Conservation (phyloP, 176 grass and related monocot genomes). For the Triticum monococcum region DNA sequence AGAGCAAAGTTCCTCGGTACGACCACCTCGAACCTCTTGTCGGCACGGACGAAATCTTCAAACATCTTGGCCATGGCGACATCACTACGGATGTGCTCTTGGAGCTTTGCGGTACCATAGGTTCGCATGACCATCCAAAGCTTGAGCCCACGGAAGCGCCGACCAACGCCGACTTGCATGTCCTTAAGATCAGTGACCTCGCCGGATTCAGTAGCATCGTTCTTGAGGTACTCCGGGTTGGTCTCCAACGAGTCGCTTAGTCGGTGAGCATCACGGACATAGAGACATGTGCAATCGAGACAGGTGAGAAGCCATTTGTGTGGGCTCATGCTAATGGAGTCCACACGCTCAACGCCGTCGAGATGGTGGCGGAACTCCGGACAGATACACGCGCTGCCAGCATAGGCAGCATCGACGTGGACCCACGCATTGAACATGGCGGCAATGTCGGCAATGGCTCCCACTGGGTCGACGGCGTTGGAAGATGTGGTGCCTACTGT, state of each 20-base stretch:
- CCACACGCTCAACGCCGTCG: not conserved
- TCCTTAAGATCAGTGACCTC: conserved; percentile 1
- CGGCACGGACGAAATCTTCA: not conserved
- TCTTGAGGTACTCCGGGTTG: conserved; percentile 1
- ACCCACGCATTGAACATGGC: not conserved
- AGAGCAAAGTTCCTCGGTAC: not conserved
- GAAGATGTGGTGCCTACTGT: not conserved
- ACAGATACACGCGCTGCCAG: not conserved
- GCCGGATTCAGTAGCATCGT: not conserved
- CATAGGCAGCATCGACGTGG: not conserved
- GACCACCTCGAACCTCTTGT: not conserved
- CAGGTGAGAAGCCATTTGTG: not conserved
- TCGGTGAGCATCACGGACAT: not conserved
- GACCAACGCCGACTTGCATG: not conserved
- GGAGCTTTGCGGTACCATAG: conserved; percentile 3
- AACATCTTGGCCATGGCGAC: not conserved
- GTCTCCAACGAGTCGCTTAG: not conserved
- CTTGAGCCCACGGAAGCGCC: not conserved
- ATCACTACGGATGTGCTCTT: not conserved
- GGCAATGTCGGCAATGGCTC: not conserved
- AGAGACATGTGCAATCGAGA: not conserved
- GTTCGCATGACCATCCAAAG: conserved; percentile 13
- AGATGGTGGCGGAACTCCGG: not conserved
- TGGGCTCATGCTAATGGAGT: conserved; percentile 10
- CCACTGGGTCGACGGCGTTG: not conserved